Evolutionary conservation across 805 yeast species (phyloP), one percentile per base, ranked within the genome.

Genomic region (Candida suzukii): DNA sequence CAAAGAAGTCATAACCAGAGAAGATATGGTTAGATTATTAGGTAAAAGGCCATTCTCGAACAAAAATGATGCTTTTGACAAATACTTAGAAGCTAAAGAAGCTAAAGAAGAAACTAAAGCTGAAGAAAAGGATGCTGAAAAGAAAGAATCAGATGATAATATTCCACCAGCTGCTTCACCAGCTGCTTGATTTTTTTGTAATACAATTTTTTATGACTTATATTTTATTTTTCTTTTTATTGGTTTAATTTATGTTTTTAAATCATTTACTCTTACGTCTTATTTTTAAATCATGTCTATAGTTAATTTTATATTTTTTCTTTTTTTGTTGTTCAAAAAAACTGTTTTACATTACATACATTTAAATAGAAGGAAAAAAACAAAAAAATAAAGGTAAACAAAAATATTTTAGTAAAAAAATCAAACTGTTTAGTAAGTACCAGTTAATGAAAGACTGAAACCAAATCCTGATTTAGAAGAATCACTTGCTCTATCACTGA

Each of bases 51-150:
- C 90, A 31, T 84, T 80, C 69, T 76, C 80, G 14, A 87, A 83
- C 56, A 73, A 78, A 57, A 84, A 84, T 54, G 95, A 84, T 56
- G 95, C 95, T 1, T 88, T 90, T 63, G 95, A 88, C 61, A 87
- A 86, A 59, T 90, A 90, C 55, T 66, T 90, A 46, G 85, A 52
- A n/a, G 47, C 45, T 6, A 54, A 51, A 31, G 46, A 46, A 25
- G 47, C 45, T 28, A 44, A 46, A 26, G 39, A 24, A 11, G 20
- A 28, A 11, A n/a, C 19, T 6, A 13, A 27, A 11, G 20, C 17
- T 9, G 27, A 20, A 6, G 24, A 17, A 14, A n/a, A 13, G 6
- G 18, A 21, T 5, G 16, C 27, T 21, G 17, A 20, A 5, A 11
- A 5, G 5, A 30, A 30, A 4, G 34, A 18, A 14, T 16, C 19